Base-by-base conservation (phyloP, 164 flowering plant species). In the Macadamia tetraphylla region DNA sequence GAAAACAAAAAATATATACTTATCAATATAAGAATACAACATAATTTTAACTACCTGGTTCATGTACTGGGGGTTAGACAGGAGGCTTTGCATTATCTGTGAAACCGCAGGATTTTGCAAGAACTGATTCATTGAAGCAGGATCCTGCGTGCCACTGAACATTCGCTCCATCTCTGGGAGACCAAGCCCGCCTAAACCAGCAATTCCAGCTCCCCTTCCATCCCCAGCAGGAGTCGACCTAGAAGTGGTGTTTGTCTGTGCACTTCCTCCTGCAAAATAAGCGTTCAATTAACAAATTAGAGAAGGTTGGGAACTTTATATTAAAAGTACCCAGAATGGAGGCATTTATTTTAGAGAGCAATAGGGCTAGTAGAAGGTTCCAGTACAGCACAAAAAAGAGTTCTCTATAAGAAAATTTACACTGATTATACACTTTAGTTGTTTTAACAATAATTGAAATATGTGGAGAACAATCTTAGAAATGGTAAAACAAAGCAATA, bases 81-180 rank as follows among this genome's bases (percentile, higher is more conserved):
- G 79, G 58, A 86, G 44, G 74, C 76, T 81, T 71, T 92, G 98
- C 90, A 88, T 85, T 85, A 92, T 88, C 75, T 90, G 99, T 6
- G 94, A 76, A 48, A 95, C 67, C 52, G 91, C 91, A 60, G 99
- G 99, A 76, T 85, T 92, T 75, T 92, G 96, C 88, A 95, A 64
- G 15, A 90, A 42, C 78, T 92, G 97, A 70, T 75, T 89, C 77
- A 89, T 15, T 18, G 48, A 23, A 64, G 84, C 55, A 40, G 86
- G 18, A 81, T 89, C 97, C 48, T 80, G 90, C 77, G 74, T 71
- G 64, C 83, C 85, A 77, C 84, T 79, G 42, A 85, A 43, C 83
- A 85, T 76, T 42, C 76, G 75, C 18, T 84, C 94, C 71, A 94
- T 63, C 18, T 79, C 89, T 17, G 92, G 92, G 30, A 84, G 78